Conservation (phyloP, 495 filamentous ascomycete species). For the Penicilliopsis zonata region DNA sequence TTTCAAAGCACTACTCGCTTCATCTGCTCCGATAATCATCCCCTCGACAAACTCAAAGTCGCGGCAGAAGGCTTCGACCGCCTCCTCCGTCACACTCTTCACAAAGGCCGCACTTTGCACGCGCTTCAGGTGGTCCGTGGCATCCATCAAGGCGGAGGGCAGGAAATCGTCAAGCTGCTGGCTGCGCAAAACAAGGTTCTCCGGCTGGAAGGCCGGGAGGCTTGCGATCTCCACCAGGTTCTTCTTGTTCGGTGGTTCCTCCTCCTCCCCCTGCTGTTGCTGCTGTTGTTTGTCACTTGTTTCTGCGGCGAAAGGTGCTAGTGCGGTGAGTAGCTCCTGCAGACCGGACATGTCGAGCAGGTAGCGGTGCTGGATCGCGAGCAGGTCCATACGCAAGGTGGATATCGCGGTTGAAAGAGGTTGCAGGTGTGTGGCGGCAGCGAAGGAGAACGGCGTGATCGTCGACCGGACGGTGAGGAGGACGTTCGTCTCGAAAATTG, state of each 20-base stretch:
- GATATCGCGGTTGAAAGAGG: constrained; percentile 26
- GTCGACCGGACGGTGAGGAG: constrained; percentile 41
- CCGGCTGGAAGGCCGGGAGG: constrained; percentile 49
- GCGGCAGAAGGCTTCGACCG: constrained; percentile 74
- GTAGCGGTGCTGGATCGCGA: constrained; percentile 40
- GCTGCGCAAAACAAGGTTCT: constrained; percentile 48
- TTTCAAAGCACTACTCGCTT: constrained; percentile 23
- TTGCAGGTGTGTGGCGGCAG: constrained; percentile 24
- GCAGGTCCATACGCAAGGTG: constrained; percentile 25
- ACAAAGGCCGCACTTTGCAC: constrained; percentile 57
- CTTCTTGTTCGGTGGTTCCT: too few species aligned
- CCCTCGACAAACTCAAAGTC: constrained; percentile 87
- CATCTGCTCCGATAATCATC: constrained; percentile 47
- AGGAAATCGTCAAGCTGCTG: constrained; percentile 84
- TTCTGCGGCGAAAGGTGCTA: constrained; percentile 34
- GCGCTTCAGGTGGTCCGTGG: constrained; percentile 62
- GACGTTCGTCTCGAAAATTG: constrained; percentile 80
- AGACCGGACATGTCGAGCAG: constrained; percentile 68
- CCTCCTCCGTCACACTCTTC: constrained; percentile 67
- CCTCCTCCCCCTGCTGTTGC: constrained; percentile 32
- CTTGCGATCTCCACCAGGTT: constrained; percentile 40
- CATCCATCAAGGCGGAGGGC: constrained; percentile 86
- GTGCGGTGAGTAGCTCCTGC: constrained; percentile 50
- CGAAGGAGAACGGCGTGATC: constrained; percentile 29
- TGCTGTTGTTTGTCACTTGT: constrained; percentile 8